A percentile compares a stretch with the other conserved stretches of the same genome.
Conservation (phyloP, 179 eudicot genomes). For the Sideroxylon spinosum region DNA sequence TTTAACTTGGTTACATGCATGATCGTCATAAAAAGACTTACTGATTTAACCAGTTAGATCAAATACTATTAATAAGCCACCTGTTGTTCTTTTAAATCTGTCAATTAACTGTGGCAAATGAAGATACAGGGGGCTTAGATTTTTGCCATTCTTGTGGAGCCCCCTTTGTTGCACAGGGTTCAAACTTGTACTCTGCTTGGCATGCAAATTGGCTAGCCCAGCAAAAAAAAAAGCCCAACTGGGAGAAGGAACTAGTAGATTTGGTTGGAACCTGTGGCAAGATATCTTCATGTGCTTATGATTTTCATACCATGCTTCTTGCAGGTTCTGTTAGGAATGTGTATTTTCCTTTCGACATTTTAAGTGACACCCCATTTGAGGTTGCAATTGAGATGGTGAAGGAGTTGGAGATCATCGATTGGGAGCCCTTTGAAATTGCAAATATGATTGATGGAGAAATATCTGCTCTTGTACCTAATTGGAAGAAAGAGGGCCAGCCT, state of each 20-base stretch:
- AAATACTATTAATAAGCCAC: neutral
- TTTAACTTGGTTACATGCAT: neutral
- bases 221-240: neutral
- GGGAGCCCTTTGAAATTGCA: constrained; percentile 32
- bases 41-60: neutral
- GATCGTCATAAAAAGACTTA: neutral
- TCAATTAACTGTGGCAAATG: neutral
- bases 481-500: constrained; percentile 22
- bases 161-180: neutral
- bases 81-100: neutral
- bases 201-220: neutral
- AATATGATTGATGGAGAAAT: constrained; percentile 35
- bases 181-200: neutral
- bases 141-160: neutral
- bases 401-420: constrained; percentile 36
- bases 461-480: constrained; percentile 26
- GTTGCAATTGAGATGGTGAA: constrained; percentile 41
- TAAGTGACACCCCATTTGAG: constrained; percentile 30
- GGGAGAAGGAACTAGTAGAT: neutral
- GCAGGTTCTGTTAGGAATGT: constrained; percentile 31
- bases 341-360: constrained; percentile 36
- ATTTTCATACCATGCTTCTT: constrained; percentile 6
- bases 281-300: neutral
- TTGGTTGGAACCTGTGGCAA: neutral
- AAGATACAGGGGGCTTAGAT: constrained; percentile 1